These are phyloP conservation scores for Euphorbia pulcherrima DNA, from an alignment of 345 rosid species.

Conservation along the genomic window DNA sequence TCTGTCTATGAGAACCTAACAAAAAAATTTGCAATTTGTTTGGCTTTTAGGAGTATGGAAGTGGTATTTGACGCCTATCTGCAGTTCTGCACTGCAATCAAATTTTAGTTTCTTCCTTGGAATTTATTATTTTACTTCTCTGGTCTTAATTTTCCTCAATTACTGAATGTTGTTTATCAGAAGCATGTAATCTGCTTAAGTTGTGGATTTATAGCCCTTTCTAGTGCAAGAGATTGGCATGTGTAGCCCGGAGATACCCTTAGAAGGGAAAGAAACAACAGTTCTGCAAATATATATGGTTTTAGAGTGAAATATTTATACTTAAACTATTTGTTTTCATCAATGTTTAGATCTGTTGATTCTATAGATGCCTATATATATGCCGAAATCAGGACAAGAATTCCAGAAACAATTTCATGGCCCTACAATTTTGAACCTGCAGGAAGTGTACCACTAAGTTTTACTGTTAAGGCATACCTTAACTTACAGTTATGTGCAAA, in stretches of 20 bases:
- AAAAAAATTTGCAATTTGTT: not conserved
- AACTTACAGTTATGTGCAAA: not conserved
- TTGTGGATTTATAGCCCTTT: not conserved
- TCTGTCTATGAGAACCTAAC: not conserved
- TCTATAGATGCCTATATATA: constrained; percentile 67
- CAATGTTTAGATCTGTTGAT: constrained; percentile 58
- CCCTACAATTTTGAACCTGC: constrained; percentile 84
- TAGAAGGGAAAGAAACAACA: not conserved
- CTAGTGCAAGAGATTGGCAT: not conserved
- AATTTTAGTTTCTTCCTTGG: too few species aligned
- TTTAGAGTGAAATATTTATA: not conserved
- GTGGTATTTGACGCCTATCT: not conserved
- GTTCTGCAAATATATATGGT: not conserved
- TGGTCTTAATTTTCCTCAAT: too few species aligned
- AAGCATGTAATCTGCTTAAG: not conserved
- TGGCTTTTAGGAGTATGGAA: not conserved
- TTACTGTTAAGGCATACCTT: constrained; percentile 60
- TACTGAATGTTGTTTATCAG: not conserved
- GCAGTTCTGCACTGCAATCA: not conserved
- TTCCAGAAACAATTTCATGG: constrained; percentile 73
- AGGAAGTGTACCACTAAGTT: constrained; percentile 66
- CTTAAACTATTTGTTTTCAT: not conserved
- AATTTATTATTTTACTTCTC: too few species aligned
- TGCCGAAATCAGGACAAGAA: constrained; percentile 82
- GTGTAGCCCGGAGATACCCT: not conserved